phyloP scores from a whole-genome alignment of 768 basidiomycete genomes.

The Dacryopinax spathularia region DNA sequence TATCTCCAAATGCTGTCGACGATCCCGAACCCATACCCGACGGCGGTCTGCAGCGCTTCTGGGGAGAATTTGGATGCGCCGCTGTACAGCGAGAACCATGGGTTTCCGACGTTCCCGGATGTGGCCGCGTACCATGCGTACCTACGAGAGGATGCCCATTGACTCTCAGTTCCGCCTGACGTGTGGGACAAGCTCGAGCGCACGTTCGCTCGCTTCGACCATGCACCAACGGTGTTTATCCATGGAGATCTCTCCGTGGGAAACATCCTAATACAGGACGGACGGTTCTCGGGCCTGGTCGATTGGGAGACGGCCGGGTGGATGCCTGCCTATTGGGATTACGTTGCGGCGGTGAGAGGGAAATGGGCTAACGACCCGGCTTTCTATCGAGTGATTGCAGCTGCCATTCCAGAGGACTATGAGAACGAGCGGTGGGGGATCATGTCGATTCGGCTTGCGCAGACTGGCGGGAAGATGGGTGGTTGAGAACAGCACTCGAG shows the following conservation, averaged over 20 bases:
- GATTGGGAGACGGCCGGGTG: constrained; percentile 21
- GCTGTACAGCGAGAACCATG: not conserved
- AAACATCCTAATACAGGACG: constrained; percentile 17
- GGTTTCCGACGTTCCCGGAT: not conserved
- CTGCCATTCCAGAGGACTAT: not conserved
- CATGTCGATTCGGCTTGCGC: no score
- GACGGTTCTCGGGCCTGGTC: constrained; percentile 16
- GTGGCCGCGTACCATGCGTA: not conserved
- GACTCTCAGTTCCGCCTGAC: no score
- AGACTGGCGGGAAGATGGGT: no score
- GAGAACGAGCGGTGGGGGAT: not conserved
- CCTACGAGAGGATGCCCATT: not conserved
- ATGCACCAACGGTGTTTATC: constrained; percentile 8
- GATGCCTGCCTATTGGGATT: constrained; percentile 18
- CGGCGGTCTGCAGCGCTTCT: not conserved
- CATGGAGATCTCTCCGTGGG: constrained; percentile 16
- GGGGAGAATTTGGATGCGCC: not conserved
- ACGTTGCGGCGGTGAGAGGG: not conserved
- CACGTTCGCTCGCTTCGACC: not conserved
- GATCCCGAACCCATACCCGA: not conserved
- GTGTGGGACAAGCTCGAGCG: not conserved
- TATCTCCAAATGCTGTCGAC: not conserved
- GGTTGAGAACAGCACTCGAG: no score
- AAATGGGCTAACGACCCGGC: not conserved
- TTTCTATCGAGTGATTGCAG: not conserved